phyloP scores from a whole-genome alignment of 1,284 basidiomycete species.

The Apiotrichum laibachii region DNA sequence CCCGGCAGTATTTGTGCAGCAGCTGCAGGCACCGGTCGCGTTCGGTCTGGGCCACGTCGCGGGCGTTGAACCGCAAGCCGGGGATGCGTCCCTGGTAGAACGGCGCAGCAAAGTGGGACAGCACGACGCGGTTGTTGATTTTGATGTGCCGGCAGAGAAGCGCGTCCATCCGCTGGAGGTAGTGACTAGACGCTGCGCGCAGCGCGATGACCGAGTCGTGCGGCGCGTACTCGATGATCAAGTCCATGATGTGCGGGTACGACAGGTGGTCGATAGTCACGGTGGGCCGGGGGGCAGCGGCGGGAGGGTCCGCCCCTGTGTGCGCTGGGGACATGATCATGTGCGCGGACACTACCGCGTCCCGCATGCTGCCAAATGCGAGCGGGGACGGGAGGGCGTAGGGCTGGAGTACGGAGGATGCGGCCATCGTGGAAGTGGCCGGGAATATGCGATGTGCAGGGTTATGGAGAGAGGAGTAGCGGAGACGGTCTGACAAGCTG shows the following conservation, averaged over 20 bases:
- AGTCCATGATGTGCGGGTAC: slow-evolving; percentile 13
- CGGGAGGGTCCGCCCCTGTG: background rate
- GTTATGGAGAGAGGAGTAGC: background rate
- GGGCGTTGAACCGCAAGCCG: background rate
- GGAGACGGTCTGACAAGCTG: background rate
- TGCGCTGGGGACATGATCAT: background rate
- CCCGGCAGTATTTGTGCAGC: background rate
- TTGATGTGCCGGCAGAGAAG: slow-evolving; percentile 3
- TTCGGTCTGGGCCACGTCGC: background rate
- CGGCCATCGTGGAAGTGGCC: slow-evolving; percentile 4
- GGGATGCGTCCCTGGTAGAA: background rate
- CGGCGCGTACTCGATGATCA: slow-evolving; percentile 3
- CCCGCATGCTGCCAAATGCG: background rate
- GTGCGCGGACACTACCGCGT: background rate
- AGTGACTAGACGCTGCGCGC: slow-evolving; percentile 4
- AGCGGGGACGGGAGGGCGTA: background rate
- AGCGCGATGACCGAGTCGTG: background rate
- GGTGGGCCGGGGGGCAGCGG: background rate
- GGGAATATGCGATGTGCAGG: background rate
- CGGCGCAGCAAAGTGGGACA: background rate
- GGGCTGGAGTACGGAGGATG: background rate
- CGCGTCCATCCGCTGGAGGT: slow-evolving; percentile 3
- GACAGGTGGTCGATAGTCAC: slow-evolving; percentile 1
- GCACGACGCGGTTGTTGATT: slow-evolving; percentile 2
- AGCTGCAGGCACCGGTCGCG: background rate